Evolutionary conservation across 495 filamentous ascomycete species (phyloP), one percentile per base, ranked within the genome.

Genomic region (Penicillium roqueforti): DNA sequence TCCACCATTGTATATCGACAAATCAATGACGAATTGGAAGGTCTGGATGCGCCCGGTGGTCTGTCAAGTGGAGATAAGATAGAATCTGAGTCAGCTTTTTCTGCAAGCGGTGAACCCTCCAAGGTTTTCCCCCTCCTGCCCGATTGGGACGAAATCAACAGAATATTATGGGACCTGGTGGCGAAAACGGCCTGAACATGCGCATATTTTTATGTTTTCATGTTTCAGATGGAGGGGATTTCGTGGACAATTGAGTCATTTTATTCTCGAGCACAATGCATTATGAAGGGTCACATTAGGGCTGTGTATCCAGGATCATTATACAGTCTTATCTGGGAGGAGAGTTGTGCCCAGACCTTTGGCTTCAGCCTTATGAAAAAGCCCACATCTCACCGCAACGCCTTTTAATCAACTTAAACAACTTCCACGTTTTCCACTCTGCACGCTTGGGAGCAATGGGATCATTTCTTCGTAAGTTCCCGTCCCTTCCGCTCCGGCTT

Each of bases 391-490:
- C n/a, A 53, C 51, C 40, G 25, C 38, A 49, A 55, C 38, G n/a
- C n/a, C n/a, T n/a, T n/a, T n/a, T n/a, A n/a, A n/a, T n/a, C n/a
- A 31, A 26, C 32, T 34, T 7, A 14, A 18, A 36, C 32, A 36
- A 36, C 32, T 36, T n/a, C n/a, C n/a, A n/a, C n/a, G n/a, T n/a
- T n/a, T n/a, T n/a, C n/a, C n/a, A n/a, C n/a, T n/a, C n/a, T n/a
- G n/a, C n/a, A n/a, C n/a, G n/a, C n/a, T n/a, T n/a, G n/a, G 31
- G 31, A 34, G 25, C 43, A 18, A 56, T 42, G 40, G 20, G 53
- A 52, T 54, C 60, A 56, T 64, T 48, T 37, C 28, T 52, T 58
- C 49, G 62, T 65, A 62, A 55, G 56, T 57, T 54, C 51, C 56
- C 56, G 53, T 57, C 32, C 45, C 62, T 60, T 57, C 56, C 62